A percentile compares a stretch with the other conserved stretches of the same genome.
Conservation (phyloP, 305 asterid genomes). For the Fraxinus dipetala region DNA sequence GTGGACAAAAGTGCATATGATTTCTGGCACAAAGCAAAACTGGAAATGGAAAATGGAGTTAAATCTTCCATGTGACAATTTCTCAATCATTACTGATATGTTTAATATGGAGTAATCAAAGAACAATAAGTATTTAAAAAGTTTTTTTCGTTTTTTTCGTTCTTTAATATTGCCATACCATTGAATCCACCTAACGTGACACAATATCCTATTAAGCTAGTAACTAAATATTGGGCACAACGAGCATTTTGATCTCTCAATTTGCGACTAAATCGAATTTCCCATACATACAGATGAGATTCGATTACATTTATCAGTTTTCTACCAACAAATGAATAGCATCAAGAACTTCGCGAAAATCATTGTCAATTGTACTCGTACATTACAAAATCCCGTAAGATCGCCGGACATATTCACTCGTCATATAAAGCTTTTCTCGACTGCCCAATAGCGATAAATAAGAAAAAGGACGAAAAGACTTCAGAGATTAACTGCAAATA, state of each 20-base stretch:
- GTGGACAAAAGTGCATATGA: not conserved
- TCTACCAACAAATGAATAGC: not conserved
- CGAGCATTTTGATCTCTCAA: not conserved
- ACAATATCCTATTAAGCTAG: not conserved
- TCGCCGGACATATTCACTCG: not conserved
- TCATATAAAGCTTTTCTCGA: not conserved
- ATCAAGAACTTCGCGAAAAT: not conserved
- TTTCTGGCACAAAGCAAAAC: not conserved
- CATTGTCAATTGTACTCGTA: not conserved
- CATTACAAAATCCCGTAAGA: conserved; percentile 1
- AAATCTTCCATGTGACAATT: too few species aligned
- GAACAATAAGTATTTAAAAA: too few species aligned
- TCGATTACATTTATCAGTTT: not conserved
- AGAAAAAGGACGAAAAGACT: not conserved
- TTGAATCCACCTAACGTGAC: not conserved
- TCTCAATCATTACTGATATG: not conserved
- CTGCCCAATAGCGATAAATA: not conserved
- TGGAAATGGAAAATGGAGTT: not conserved
- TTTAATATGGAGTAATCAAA: not conserved
- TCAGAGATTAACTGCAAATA: not conserved
- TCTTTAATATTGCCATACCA: not conserved
- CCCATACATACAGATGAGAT: not conserved
- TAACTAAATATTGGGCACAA: not conserved
- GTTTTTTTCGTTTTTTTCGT: not conserved
- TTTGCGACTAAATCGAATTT: not conserved